Evolutionary conservation across 768 basidiomycete species (phyloP).

Genomic region (Mycena venus): DNA sequence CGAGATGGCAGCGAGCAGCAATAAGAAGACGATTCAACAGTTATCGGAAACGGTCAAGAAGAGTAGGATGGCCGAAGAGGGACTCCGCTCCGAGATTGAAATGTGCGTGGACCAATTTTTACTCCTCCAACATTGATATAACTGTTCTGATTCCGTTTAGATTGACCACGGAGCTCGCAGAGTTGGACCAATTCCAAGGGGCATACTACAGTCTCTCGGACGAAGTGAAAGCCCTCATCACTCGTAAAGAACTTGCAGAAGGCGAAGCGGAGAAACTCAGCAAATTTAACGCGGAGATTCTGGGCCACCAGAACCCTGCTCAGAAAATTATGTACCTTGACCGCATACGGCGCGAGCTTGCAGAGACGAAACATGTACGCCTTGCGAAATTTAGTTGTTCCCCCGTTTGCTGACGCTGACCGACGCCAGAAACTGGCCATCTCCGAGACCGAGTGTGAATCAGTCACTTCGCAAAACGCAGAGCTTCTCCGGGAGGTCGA

Average conservation of each 20-base stretch:
- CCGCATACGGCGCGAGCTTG: constrained; percentile 82
- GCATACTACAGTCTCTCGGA: constrained; percentile 77
- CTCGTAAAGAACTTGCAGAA: constrained; percentile 83
- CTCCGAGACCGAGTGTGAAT: constrained; percentile 63
- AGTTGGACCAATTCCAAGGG: constrained; percentile 75
- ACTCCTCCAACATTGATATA: background rate
- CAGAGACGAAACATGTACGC: constrained; percentile 85
- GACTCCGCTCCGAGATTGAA: constrained; percentile 76
- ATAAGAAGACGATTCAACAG: constrained; percentile 60
- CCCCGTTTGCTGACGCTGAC: background rate
- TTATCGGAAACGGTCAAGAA: constrained; percentile 66
- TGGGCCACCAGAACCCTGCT: constrained; percentile 86
- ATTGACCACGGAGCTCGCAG: constrained; percentile 64
- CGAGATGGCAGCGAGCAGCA: constrained; percentile 56
- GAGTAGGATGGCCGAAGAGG: constrained; percentile 75
- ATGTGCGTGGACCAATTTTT: constrained; percentile 59
- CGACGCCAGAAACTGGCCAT: constrained; percentile 60
- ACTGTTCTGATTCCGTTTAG: constrained; percentile 37
- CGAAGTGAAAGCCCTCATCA: constrained; percentile 73
- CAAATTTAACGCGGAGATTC: constrained; percentile 87
- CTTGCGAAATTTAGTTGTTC: background rate
- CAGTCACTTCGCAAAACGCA: constrained; percentile 55
- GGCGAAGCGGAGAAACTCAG: constrained; percentile 83
- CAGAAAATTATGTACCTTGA: constrained; percentile 93
- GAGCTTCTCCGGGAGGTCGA: constrained; percentile 68